A percentile compares a stretch with the other conserved stretches of the same genome.
Conservation (phyloP, 2,329 filamentous ascomycete genomes). For the Microsporum ferrugineum region DNA sequence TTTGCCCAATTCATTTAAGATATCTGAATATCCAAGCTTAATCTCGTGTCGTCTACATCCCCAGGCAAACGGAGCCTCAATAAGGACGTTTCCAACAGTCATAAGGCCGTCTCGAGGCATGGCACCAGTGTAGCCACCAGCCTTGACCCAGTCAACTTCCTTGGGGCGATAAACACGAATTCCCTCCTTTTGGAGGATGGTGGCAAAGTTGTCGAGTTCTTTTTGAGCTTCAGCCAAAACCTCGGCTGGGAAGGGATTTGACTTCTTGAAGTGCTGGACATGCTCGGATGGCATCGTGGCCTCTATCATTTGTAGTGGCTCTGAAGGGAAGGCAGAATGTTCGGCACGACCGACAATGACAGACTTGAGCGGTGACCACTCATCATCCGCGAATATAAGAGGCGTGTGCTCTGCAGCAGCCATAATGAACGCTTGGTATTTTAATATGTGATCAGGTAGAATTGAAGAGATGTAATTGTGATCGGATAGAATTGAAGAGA, state of each 20-base stretch:
- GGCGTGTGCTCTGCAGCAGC: neutral
- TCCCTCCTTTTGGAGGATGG: constrained; percentile 16
- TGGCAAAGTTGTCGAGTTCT: constrained; percentile 20
- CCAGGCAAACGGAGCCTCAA: constrained; percentile 26
- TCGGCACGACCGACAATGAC: constrained; percentile 22
- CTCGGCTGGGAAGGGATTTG: constrained; percentile 16
- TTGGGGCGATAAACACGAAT: constrained; percentile 19
- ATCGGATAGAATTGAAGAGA: too few species aligned
- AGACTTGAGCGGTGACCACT: constrained; percentile 20
- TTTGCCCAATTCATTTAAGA: constrained; percentile 7
- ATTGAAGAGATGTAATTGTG: too few species aligned
- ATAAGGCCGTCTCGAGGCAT: constrained; percentile 28
- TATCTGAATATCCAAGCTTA: constrained; percentile 13
- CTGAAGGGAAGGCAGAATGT: constrained; percentile 18
- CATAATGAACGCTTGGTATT: too few species aligned
- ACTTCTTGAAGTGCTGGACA: constrained; percentile 14
- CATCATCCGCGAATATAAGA: constrained; percentile 15
- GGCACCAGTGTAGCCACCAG: constrained; percentile 22
- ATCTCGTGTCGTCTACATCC: constrained; percentile 19
- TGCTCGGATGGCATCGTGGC: constrained; percentile 15
- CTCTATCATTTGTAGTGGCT: constrained; percentile 17
- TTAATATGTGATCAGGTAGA: too few species aligned
- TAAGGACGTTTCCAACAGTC: constrained; percentile 23
- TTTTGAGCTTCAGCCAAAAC: constrained; percentile 17
- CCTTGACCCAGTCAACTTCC: constrained; percentile 10